phyloP scores from a whole-genome alignment of 2,329 filamentous ascomycete species.

The Cercospora sp. region DNA sequence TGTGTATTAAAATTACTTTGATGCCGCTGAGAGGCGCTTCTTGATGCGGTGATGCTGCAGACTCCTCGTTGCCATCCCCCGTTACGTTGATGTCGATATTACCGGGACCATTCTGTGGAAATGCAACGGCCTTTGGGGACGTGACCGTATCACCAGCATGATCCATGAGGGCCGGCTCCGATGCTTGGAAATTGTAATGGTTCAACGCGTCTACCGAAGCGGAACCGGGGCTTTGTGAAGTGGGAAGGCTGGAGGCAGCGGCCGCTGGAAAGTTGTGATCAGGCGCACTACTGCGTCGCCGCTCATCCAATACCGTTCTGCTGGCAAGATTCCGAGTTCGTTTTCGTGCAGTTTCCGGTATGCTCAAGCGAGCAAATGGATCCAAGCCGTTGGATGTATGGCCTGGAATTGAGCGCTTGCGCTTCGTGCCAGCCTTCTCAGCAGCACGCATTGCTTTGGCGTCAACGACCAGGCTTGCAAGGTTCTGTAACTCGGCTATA shows the following conservation, averaged over 20 bases:
- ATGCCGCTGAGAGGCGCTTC: conserved; percentile 65
- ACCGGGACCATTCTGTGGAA: conserved; percentile 10
- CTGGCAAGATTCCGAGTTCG: conserved; percentile 38
- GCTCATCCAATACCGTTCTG: conserved; percentile 24
- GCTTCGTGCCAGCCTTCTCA: conserved; percentile 56
- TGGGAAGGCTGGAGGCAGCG: conserved; percentile 6
- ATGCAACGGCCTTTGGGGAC: conserved; percentile 28
- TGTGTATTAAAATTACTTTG: conserved; percentile 84
- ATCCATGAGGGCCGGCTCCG: conserved; percentile 1
- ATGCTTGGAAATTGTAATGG: conserved; percentile 22
- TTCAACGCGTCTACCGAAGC: conserved; percentile 22
- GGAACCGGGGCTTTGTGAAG: conserved; percentile 15
- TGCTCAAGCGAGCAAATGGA: conserved; percentile 28
- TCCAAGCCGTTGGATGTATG: conserved; percentile 42
- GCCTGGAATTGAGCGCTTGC: conserved; percentile 55
- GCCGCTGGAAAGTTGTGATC: conserved; percentile 8
- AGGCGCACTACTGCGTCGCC: conserved; percentile 25
- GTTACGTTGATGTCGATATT: conserved; percentile 8
- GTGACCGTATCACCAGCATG: conserved; percentile 3
- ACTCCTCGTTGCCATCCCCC: conserved; percentile 1
- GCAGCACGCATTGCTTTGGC: conserved; percentile 41
- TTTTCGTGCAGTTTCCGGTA: conserved; percentile 35
- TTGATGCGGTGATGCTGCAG: not conserved
- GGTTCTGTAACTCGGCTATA: conserved; percentile 70
- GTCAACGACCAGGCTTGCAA: conserved; percentile 71